Evolutionary conservation across 305 asterid species (phyloP), one percentile per base, ranked within the genome.

Genomic region (Fraxinus baroniana): DNA sequence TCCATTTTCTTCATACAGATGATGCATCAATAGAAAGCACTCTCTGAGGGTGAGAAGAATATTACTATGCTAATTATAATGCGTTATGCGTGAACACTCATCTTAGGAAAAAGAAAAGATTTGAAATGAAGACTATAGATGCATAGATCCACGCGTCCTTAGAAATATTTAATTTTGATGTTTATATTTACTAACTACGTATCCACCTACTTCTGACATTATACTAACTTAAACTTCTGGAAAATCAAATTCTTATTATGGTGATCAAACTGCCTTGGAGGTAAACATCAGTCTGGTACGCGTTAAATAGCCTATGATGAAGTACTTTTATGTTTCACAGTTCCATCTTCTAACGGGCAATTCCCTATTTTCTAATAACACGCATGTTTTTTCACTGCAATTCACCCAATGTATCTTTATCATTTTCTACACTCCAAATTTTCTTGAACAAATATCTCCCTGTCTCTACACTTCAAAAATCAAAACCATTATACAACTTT

Each of bases 351-450:
- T 28, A 8, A 37, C 24, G 4, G 70, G 36, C 41, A 81, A 57
- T 41, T 79, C 83, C 78, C 32, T 18, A 78, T 82, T 68, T 71
- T 70, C 33, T 32, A 55, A 72, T 30, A 22, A 55, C 15, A 37
- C 33, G 22, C 8, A 2, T 5, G 6, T 7, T 26, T 39, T 35
- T 33, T 24, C 13, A 39, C 12, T 57, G 30, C 26, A 57, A 26
- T 52, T 71, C 55, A 24, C 73, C 77, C 7, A 3, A 3, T 17
- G 15, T 17, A 7, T 49, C 49, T 30, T 5, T 32, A 33, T 71
- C 78, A 26, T 41, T 36, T 57, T 78, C 73, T 4, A 18, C 81
- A 60, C 74, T 55, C 15, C 7, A 57, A 33, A 33, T 10, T 10
- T 18, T 55, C 3, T 79, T 18, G 75, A 18, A 39, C 15, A 13